A percentile compares a stretch with the other conserved stretches of the same genome.
Conservation (phyloP, 495 filamentous ascomycete species). For the Penicillium cinerascens region DNA sequence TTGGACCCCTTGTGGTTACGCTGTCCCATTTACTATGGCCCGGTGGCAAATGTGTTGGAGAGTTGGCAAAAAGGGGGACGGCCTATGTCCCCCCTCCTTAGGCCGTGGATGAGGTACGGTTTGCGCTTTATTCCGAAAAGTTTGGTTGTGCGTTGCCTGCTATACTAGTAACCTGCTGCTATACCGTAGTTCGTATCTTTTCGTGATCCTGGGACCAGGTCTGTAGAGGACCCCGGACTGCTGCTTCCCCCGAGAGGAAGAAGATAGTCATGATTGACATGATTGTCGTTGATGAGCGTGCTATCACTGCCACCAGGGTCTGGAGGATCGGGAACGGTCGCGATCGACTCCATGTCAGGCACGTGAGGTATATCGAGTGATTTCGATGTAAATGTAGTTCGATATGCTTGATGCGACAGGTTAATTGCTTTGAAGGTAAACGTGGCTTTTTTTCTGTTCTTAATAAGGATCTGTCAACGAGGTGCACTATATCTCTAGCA, state of each 20-base stretch:
- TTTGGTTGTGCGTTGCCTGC: too few relatives aligned
- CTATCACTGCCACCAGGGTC: constrained; percentile 27
- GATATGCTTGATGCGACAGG: background rate
- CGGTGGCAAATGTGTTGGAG: background rate
- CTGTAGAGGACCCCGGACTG: too few relatives aligned
- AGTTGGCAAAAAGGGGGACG: background rate
- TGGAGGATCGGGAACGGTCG: constrained; percentile 1
- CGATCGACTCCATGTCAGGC: constrained; percentile 1
- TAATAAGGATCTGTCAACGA: background rate
- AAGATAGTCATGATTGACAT: constrained; percentile 29
- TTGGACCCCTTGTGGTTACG: too few relatives aligned
- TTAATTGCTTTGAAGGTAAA: background rate
- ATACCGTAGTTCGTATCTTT: too few relatives aligned
- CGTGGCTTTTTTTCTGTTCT: background rate
- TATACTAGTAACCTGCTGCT: too few relatives aligned
- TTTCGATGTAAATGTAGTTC: background rate
- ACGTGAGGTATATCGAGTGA: background rate
- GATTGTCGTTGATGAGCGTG: constrained; percentile 22
- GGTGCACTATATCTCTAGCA: background rate
- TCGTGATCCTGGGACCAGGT: too few relatives aligned
- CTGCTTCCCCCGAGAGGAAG: constrained; percentile 11
- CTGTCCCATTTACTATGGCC: too few relatives aligned
- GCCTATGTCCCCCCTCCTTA: background rate
- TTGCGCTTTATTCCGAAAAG: too few relatives aligned
- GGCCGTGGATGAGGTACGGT: too few relatives aligned